Evolutionary conservation across 2,329 filamentous ascomycete species (phyloP), one percentile per base, ranked within the genome.

Genomic region (Pseudogymnoascus sp.): DNA sequence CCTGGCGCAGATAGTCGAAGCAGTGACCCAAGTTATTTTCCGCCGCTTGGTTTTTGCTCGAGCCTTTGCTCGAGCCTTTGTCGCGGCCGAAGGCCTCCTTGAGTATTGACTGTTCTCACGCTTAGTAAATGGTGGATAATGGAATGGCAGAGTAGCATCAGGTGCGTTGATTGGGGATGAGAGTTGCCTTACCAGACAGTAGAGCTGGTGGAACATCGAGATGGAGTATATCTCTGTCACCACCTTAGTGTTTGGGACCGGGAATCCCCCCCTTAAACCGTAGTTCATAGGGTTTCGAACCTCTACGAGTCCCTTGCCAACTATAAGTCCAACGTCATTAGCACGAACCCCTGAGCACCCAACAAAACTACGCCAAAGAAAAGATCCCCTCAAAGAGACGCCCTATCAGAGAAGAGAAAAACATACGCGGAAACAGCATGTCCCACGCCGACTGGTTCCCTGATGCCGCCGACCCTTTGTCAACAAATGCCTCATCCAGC

Each of bases 1-100:
- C 66, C 47, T 67, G 66, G 2, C 65, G 61, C 19, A 67, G 59
- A 56, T 67, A 67, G 40, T 67, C 66, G 16, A 66, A 66, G 38
- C 66, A 66, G 35, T 67, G 65, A 29, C 62, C 63, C 64, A 67
- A 63, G 16, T 66, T 35, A 33, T 21, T 7, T 33, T 35, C 50
- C 16, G 29, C 50, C 29, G 29, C n/a, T 13, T 14, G 29, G 29
- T 33, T 5, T 35, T 56, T 10, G n/a, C 16, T 35, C 11, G 16
- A 2, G 50, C 5, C 50, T 35, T 56, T 10, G n/a, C 16, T 35
- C 11, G 16, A 2, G 50, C 5, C 50, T 19, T 16, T 14, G 10
- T 56, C 29, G 29, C 29, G 50, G 10, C 29, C 50, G 29, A 56
- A 56, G 29, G 50, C 50, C n/a, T 33, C 50, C n/a, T 14, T 56